A percentile compares a stretch with the other conserved stretches of the same genome.
Conservation (phyloP, 73 alveolate genomes). For the Uronychia setigera region DNA sequence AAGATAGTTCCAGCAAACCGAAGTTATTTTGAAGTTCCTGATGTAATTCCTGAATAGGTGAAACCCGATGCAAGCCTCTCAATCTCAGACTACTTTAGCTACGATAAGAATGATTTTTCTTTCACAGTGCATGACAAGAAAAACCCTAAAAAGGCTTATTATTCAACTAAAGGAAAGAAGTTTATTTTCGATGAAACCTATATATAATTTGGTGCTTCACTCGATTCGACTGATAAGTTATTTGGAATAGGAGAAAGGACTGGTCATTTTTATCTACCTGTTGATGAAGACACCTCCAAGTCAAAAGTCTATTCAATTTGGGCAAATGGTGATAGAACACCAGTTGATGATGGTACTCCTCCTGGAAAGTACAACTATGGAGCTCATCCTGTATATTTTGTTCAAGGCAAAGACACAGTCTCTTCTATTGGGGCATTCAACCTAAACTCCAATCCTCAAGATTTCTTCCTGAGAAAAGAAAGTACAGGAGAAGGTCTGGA, state of each 20-base stretch:
- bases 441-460: constrained; percentile 88
- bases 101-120: constrained; percentile 26
- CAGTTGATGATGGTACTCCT: constrained; percentile 86
- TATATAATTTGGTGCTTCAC: constrained; percentile 4
- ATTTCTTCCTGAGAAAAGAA: constrained; percentile 37
- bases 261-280: constrained; percentile 70
- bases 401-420: constrained; percentile 36
- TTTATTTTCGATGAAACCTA: constrained; percentile 16
- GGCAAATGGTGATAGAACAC: constrained; percentile 84
- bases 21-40: constrained; percentile 30
- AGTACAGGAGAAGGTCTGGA: constrained; percentile 32
- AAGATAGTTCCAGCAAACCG: constrained; percentile 1
- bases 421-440: constrained; percentile 63
- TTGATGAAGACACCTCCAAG: constrained; percentile 26
- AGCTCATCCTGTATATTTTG: constrained; percentile 91
- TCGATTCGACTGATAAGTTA: constrained; percentile 59
- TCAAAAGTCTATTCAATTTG: constrained; percentile 83
- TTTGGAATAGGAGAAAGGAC: constrained; percentile 98
- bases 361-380: constrained; percentile 95
- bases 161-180: constrained; percentile 4
- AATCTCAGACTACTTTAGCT: constrained; percentile 36
- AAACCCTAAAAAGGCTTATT: constrained; percentile 13
- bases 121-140: constrained; percentile 18
- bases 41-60: constrained; percentile 3
- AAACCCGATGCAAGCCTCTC: constrained; percentile 3